phyloP scores from a whole-genome alignment of 2,329 filamentous ascomycete genomes.

The Pseudogymnoascus sp. region DNA sequence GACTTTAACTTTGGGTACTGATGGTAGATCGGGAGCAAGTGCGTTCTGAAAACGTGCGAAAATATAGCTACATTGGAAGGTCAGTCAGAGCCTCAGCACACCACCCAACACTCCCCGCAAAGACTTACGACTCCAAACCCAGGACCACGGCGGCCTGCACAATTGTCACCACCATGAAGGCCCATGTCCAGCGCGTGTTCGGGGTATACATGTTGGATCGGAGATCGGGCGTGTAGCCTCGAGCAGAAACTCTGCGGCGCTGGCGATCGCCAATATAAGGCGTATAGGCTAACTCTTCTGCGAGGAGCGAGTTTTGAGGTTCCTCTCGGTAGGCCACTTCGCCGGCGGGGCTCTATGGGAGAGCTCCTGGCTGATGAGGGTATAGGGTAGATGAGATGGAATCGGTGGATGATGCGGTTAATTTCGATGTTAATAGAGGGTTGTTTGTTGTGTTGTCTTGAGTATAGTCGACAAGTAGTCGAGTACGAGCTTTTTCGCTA shows the following conservation, averaged over 20 bases:
- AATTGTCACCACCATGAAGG: slow-evolving; percentile 66
- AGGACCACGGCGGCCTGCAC: slow-evolving; percentile 74
- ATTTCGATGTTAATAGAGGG: not conserved
- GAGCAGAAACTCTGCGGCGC: slow-evolving; percentile 18
- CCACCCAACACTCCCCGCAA: not conserved
- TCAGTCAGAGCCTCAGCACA: not conserved
- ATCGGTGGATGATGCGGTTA: not conserved
- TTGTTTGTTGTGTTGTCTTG: not conserved
- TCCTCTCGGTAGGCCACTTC: slow-evolving; percentile 39
- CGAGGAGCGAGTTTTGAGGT: slow-evolving; percentile 37
- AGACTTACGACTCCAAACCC: slow-evolving; percentile 73
- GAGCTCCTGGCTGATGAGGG: not conserved
- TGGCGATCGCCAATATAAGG: slow-evolving; percentile 27
- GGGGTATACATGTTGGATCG: slow-evolving; percentile 61
- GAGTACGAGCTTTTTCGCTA: not conserved
- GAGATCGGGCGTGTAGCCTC: not conserved
- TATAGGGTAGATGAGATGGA: not conserved
- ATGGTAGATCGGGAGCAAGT: slow-evolving; percentile 41
- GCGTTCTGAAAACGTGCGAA: slow-evolving; percentile 77
- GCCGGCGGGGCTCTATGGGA: slow-evolving; percentile 23
- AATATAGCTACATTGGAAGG: slow-evolving; percentile 57
- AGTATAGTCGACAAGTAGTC: not conserved
- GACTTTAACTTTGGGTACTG: slow-evolving; percentile 22
- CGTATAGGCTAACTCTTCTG: slow-evolving; percentile 30
- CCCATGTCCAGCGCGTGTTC: slow-evolving; percentile 78